Percentiles rank a stretch among this genome's conserved stretches.
These are phyloP conservation scores for Scheffersomyces lignicola DNA, from an alignment of 1,139 yeast species.

Conservation along the genomic window DNA sequence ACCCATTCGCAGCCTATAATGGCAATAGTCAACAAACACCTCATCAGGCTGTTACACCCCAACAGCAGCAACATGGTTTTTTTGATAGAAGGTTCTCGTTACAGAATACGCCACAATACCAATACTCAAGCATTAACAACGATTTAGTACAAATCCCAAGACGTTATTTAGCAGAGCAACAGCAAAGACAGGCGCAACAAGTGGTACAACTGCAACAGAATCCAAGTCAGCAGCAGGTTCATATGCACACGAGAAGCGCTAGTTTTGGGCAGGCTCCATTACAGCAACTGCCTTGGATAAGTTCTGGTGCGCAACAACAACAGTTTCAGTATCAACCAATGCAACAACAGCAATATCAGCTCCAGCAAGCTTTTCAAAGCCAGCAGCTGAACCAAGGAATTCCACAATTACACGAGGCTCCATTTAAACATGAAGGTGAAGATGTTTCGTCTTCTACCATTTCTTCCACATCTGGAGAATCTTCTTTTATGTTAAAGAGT, in stretches of 20 bases:
- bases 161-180: slow-evolving; percentile 10
- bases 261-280: not conserved
- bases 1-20: not conserved
- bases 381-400: slow-evolving; percentile 2
- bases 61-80: not conserved
- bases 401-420: slow-evolving; percentile 5
- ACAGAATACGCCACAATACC: slow-evolving; percentile 2
- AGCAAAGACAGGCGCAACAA: slow-evolving; percentile 9
- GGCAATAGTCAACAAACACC: not conserved
- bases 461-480: slow-evolving; percentile 22
- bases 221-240: slow-evolving; percentile 7
- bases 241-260: not conserved
- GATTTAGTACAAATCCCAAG: slow-evolving; percentile 3
- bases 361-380: slow-evolving; percentile 5
- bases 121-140: slow-evolving; percentile 1
- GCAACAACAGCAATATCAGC: slow-evolving; percentile 6
- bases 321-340: slow-evolving; percentile 5
- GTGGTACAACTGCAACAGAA: slow-evolving; percentile 9
- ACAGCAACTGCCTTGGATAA: slow-evolving; percentile 1
- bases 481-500: slow-evolving; percentile 37
- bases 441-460: slow-evolving; percentile 4
- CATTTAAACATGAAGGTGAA: slow-evolving; percentile 8
- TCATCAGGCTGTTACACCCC: not conserved
- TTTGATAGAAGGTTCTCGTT: slow-evolving; percentile 4
- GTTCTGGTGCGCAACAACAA: slow-evolving; percentile 3